A percentile compares a stretch with the other conserved stretches of the same genome.
Evolutionary conservation across 768 basidiomycete genomes (phyloP).

Genomic region (Strobilomyces confusus): DNA sequence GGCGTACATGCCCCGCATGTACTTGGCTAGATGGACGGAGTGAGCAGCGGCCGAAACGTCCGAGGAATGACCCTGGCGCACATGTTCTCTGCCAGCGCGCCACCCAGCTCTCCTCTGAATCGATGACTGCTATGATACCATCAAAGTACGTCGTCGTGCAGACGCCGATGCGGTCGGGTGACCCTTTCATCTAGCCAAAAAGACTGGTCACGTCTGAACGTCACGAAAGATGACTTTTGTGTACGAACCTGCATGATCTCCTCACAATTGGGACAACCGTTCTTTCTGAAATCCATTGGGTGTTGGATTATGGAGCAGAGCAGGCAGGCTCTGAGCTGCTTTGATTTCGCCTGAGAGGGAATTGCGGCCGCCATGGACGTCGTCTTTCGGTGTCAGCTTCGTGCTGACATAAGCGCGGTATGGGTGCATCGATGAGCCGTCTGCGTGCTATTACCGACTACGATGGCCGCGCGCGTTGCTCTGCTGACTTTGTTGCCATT

Average conservation of each 20-base stretch:
- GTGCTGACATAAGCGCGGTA: conserved; percentile 1
- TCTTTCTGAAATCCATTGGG: conserved; percentile 75
- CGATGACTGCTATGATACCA: conserved; percentile 83
- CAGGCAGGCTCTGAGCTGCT: conserved; percentile 83
- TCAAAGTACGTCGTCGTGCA: conserved; percentile 95
- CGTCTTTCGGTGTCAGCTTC: not conserved
- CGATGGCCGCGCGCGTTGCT: conserved; percentile 44
- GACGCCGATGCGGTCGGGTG: conserved; percentile 71
- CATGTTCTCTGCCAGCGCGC: conserved; percentile 94
- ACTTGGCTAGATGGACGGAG: conserved; percentile 59
- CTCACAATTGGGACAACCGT: conserved; percentile 97
- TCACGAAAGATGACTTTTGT: not conserved
- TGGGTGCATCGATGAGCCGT: not conserved
- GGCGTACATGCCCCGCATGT: conserved; percentile 89
- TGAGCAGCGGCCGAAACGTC: conserved; percentile 3
- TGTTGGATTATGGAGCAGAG: conserved; percentile 90
- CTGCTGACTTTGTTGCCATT: conserved; percentile 44
- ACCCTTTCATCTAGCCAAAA: conserved; percentile 73
- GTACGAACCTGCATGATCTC: conserved; percentile 80
- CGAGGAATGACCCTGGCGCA: conserved; percentile 37
- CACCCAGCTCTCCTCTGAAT: conserved; percentile 91
- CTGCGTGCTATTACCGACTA: conserved; percentile 14
- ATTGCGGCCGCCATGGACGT: conserved; percentile 38
- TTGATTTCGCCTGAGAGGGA: conserved; percentile 60
- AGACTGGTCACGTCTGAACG: not conserved